Evolutionary conservation across 75 land plant genomes (phyloP).

Genomic region (Sequoiadendron giganteum): DNA sequence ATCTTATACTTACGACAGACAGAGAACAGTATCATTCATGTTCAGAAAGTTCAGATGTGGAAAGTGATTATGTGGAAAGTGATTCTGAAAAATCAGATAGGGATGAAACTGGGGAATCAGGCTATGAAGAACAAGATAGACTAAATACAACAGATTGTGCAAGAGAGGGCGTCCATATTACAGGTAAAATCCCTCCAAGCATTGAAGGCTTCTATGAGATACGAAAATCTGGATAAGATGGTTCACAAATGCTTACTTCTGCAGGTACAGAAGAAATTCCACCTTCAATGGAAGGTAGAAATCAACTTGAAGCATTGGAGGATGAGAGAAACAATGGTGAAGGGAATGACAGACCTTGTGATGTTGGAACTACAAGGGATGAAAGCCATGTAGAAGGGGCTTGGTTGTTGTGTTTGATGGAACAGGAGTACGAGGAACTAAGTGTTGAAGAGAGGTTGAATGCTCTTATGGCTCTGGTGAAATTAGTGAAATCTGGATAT

Average conservation of each 20-base stretch:
- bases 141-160: constrained; percentile 1
- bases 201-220: neutral
- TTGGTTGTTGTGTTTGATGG: constrained; percentile 88
- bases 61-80: constrained; percentile 42
- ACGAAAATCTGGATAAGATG: neutral
- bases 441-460: constrained; percentile 86
- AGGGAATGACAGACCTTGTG: constrained; percentile 2
- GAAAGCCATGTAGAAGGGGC: constrained; percentile 87
- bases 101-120: constrained; percentile 38
- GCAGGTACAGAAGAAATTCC: neutral
- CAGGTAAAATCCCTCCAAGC: constrained; percentile 3
- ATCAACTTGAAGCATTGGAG: neutral
- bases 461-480: constrained; percentile 68
- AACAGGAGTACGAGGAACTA: constrained; percentile 88
- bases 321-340: neutral
- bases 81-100: constrained; percentile 48
- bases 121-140: constrained; percentile 33
- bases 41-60: constrained; percentile 61
- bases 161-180: neutral
- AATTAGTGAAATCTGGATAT: constrained; percentile 63
- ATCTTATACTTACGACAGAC: constrained; percentile 40
- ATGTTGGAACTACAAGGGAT: constrained; percentile 72
- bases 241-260: neutral
- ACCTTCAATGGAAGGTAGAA: neutral
- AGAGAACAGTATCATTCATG: constrained; percentile 40